Percentiles rank a stretch among this genome's conserved stretches.
These are phyloP conservation scores for Ailanthus altissimus DNA, from an alignment of 345 rosid genomes.

Conservation along the genomic window DNA sequence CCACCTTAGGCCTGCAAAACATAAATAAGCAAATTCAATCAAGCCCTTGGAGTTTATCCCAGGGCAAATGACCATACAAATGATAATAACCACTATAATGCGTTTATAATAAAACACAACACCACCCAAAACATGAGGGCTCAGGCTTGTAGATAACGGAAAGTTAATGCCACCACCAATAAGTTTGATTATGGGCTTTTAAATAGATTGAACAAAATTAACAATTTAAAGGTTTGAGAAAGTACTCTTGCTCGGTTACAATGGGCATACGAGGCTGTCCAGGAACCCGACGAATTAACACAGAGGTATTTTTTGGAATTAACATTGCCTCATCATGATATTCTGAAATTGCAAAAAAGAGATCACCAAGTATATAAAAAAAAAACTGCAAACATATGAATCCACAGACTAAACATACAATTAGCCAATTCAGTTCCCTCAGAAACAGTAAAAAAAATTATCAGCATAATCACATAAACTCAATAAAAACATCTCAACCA, in stretches of 20 bases:
- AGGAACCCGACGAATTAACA: slow-evolving; percentile 95
- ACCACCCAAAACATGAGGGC: background rate
- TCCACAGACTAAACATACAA: slow-evolving; percentile 14
- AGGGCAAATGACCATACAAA: slow-evolving; percentile 9
- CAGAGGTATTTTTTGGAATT: slow-evolving; percentile 97
- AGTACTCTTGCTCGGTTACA: slow-evolving; percentile 85
- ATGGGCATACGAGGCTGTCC: slow-evolving; percentile 97
- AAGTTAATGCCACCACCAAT: background rate
- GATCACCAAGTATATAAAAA: slow-evolving; percentile 49
- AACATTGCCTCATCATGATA: slow-evolving; percentile 92
- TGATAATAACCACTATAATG: background rate
- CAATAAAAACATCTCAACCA: no score
- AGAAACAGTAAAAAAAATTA: background rate
- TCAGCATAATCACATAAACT: slow-evolving; percentile 1
- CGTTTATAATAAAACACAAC: background rate
- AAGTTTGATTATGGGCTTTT: background rate
- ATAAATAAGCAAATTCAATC: slow-evolving; percentile 31
- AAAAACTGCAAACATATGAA: slow-evolving; percentile 39
- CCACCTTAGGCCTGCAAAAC: slow-evolving; percentile 69
- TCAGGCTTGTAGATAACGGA: background rate
- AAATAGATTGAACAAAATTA: slow-evolving; percentile 17
- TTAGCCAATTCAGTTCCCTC: background rate
- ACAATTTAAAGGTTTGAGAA: slow-evolving; percentile 49
- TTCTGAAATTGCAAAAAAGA: slow-evolving; percentile 81
- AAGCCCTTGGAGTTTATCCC: slow-evolving; percentile 19